These are phyloP conservation scores for Hyphodiscus hymeniophilus DNA, from an alignment of 495 filamentous ascomycete species.

Conservation along the genomic window DNA sequence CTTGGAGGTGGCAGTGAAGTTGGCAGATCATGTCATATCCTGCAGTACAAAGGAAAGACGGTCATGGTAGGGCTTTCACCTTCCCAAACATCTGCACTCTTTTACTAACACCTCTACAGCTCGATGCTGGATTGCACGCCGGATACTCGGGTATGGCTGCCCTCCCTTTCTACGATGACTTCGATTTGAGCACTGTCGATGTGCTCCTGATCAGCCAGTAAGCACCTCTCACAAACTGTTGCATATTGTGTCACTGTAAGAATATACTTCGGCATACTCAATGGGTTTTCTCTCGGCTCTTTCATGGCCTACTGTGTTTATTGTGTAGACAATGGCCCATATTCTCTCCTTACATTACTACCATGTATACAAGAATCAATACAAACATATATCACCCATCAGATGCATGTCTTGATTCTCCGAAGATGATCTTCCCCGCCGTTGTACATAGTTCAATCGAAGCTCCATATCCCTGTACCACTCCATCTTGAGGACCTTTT, in stretches of 20 bases:
- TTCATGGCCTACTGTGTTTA: neutral
- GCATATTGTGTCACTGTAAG: slow-evolving; percentile 6
- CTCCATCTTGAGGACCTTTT: neutral
- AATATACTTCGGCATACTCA: neutral
- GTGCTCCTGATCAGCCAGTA: slow-evolving; percentile 97
- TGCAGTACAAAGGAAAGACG: slow-evolving; percentile 98
- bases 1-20: slow-evolving; percentile 96
- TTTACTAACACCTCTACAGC: slow-evolving; percentile 38
- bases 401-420: slow-evolving; percentile 21
- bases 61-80: slow-evolving; percentile 65
- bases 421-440: slow-evolving; percentile 16
- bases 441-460: slow-evolving; percentile 20
- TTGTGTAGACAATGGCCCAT: neutral
- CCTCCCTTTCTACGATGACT: slow-evolving; percentile 96
- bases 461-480: neutral
- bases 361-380: slow-evolving; percentile 27
- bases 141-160: slow-evolving; percentile 93
- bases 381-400: slow-evolving; percentile 18
- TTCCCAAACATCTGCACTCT: neutral
- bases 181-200: slow-evolving; percentile 94
- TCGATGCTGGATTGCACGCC: slow-evolving; percentile 94
- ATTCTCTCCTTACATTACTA: neutral
- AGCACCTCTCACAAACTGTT: slow-evolving; percentile 34
- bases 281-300: slow-evolving; percentile 1
- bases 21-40: slow-evolving; percentile 91